Evolutionary conservation across 495 filamentous ascomycete species (phyloP).

Genomic region (Tuber magnatum): DNA sequence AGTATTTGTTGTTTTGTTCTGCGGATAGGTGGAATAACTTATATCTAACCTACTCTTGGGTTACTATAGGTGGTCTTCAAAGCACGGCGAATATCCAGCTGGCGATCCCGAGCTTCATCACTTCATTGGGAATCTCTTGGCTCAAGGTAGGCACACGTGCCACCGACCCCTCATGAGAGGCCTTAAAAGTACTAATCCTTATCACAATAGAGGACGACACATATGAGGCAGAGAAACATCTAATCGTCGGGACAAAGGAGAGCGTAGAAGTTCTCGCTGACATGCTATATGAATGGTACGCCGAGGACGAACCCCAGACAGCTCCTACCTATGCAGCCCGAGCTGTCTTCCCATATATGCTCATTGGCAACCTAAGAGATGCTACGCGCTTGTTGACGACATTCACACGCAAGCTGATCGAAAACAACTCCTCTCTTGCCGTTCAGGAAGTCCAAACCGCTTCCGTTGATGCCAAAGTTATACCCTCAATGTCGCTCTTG

Average conservation of each 20-base stretch:
- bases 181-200: conserved; percentile 17
- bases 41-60: conserved; percentile 21
- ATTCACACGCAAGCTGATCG: conserved; percentile 66
- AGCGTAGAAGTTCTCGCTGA: conserved; percentile 70
- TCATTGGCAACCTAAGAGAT: conserved; percentile 80
- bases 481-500: conserved; percentile 74
- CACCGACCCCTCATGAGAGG: conserved; percentile 6
- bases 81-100: conserved; percentile 75
- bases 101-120: conserved; percentile 95
- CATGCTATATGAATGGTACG: conserved; percentile 92
- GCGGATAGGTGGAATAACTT: not conserved
- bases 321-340: conserved; percentile 84
- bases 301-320: conserved; percentile 74
- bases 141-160: conserved; percentile 53
- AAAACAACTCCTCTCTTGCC: conserved; percentile 59
- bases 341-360: conserved; percentile 83
- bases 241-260: conserved; percentile 81
- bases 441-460: conserved; percentile 76
- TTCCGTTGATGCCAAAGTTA: conserved; percentile 68
- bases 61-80: conserved; percentile 64
- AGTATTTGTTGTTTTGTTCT: conserved; percentile 1
- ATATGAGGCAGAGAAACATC: conserved; percentile 87
- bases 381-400: conserved; percentile 73
- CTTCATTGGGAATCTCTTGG: conserved; percentile 78
- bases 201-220: conserved; percentile 64